phyloP scores from a whole-genome alignment of 1,284 basidiomycete genomes.

The Inonotus obliquus region DNA sequence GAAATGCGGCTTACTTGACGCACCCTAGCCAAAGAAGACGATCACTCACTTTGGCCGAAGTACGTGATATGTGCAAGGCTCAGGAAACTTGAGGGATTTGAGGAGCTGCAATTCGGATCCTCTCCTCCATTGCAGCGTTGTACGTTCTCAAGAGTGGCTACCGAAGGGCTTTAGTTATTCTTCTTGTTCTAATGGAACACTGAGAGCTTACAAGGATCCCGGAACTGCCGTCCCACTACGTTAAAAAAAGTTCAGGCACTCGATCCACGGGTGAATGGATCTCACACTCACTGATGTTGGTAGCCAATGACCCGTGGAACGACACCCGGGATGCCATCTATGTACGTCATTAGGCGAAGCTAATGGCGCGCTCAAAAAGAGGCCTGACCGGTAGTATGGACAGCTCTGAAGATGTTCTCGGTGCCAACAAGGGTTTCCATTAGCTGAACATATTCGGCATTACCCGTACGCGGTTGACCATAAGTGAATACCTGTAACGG shows the following conservation, averaged over 20 bases:
- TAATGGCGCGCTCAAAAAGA: neutral
- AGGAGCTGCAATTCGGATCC: slow-evolving; percentile 19
- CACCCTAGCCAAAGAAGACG: neutral
- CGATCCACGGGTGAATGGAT: neutral
- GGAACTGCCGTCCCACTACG: slow-evolving; percentile 17
- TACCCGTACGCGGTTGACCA: slow-evolving; percentile 44
- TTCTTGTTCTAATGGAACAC: neutral
- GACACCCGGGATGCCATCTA: slow-evolving; percentile 16
- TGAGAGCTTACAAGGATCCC: slow-evolving; percentile 14
- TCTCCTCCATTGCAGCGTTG: slow-evolving; percentile 17
- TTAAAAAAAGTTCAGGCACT: neutral
- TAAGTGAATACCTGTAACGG: slow-evolving; percentile 40
- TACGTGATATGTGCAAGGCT: slow-evolving; percentile 17
- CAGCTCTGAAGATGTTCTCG: slow-evolving; percentile 29
- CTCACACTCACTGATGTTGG: slow-evolving; percentile 4
- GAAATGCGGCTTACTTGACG: neutral
- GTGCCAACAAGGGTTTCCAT: slow-evolving; percentile 36
- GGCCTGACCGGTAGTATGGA: slow-evolving; percentile 2
- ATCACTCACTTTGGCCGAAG: slow-evolving; percentile 9
- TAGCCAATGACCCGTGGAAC: slow-evolving; percentile 1
- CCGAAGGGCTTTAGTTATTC: neutral
- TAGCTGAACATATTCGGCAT: slow-evolving; percentile 38
- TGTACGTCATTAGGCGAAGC: neutral
- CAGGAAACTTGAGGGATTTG: slow-evolving; percentile 15
- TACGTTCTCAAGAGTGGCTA: slow-evolving; percentile 11